Base-by-base conservation (phyloP, 2,329 filamentous ascomycete species). In the Tolypocladium tundrense region DNA sequence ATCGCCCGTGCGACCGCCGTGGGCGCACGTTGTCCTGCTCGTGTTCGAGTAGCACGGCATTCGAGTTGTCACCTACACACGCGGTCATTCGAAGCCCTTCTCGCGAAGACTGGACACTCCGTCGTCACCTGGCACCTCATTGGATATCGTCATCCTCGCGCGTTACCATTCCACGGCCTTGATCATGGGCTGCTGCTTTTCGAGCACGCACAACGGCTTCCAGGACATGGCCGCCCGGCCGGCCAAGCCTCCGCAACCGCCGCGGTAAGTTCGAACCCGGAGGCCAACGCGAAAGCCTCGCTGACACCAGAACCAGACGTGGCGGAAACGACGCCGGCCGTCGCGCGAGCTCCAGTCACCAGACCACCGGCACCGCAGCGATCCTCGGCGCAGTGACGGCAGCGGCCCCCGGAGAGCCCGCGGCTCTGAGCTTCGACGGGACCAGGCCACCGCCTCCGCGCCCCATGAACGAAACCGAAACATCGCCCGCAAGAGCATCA, bases 181-280 rank as follows among this genome's bases (percentile, higher is more conserved):
- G 40, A 53, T 24, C 27, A 57, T 57, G 56, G 56, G 56, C 39
- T 53, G 59, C 13, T 60, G 60, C 16, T 52, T 56, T 14, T 55
- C 27, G 40, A 59, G 61, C 43, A 55, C 43, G 21, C 45, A 54
- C 1, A 60, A 58, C 55, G 59, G 57, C 24, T 58, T 59, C 51
- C 61, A 59, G 48, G 58, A 58, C n/a, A 58, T 61, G 57, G 42
- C 50, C 19, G 57, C 60, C 10, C 60, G 56, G 7, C 56, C 54
- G 55, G 56, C 24, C 16, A 19, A 43, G 4, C 27, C 16, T n/a
- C 14, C 31, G 24, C 33, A 51, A n/a, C 40, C 16, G 4, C 35
- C 53, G 16, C 56, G 5, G 56, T 57, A 53, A 24, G 57, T 54
- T 11, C 24, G 39, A n/a, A 41, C 7, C 1, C 7, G 2, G 14